phyloP scores from a whole-genome alignment of 768 basidiomycete genomes.

The Mycena amicta region DNA sequence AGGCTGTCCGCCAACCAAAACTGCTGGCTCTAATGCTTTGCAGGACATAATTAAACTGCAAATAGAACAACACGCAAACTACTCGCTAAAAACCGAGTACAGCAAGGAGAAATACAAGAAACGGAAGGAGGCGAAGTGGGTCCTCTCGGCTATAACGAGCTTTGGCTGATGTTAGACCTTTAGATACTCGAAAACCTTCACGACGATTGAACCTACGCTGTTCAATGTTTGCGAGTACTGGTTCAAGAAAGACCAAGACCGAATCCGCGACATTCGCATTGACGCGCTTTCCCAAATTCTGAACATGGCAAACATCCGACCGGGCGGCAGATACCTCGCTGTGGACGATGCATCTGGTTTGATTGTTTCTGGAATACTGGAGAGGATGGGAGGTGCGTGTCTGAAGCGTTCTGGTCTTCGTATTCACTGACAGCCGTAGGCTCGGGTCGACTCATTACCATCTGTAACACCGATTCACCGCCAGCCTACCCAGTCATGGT shows the following conservation, averaged over 20 bases:
- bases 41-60: conserved; percentile 96
- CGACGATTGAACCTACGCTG: conserved; percentile 84
- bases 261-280: conserved; percentile 81
- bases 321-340: conserved; percentile 84
- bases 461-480: conserved; percentile 90
- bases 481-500: conserved; percentile 85
- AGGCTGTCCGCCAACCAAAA: conserved; percentile 4
- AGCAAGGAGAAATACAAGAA: conserved; percentile 99
- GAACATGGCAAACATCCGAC: conserved; percentile 77
- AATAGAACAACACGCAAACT: conserved; percentile 91
- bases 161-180: not conserved
- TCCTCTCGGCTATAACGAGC: conserved; percentile 4
- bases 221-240: conserved; percentile 90
- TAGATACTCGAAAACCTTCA: conserved; percentile 87
- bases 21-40: conserved; percentile 16
- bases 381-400: conserved; percentile 76
- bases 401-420: no score
- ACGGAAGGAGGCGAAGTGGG: conserved; percentile 94
- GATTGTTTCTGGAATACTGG: conserved; percentile 80
- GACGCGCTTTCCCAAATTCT: conserved; percentile 91
- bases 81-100: conserved; percentile 93
- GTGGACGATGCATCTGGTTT: conserved; percentile 94
- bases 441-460: conserved; percentile 76
- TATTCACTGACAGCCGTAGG: no score
- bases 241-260: conserved; percentile 79